phyloP scores from a whole-genome alignment of 495 filamentous ascomycete genomes.

The Aspergillus affinis region DNA sequence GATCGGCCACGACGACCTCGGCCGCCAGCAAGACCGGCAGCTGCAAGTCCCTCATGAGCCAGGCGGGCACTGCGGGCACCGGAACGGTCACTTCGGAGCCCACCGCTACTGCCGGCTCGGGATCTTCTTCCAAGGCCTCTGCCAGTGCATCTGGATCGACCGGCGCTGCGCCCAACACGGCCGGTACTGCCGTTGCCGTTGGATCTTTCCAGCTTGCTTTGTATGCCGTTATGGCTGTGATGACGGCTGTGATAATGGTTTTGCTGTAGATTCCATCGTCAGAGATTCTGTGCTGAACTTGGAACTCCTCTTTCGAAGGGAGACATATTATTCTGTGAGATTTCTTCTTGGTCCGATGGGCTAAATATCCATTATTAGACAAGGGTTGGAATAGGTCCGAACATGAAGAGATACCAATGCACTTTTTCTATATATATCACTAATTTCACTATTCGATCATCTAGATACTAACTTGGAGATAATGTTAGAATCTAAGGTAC shows the following conservation, averaged over 20 bases:
- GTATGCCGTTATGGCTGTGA: conserved; percentile 62
- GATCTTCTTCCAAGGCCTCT: conserved; percentile 28
- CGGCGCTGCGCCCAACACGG: conserved; percentile 30
- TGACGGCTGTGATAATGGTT: conserved; percentile 72
- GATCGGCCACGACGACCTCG: conserved; percentile 56
- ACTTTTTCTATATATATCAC: too few species aligned
- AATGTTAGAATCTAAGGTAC: too few species aligned
- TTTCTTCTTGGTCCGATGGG: too few species aligned
- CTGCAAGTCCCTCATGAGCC: conserved; percentile 54
- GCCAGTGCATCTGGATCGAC: conserved; percentile 38
- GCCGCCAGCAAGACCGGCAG: conserved; percentile 48
- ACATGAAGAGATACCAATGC: too few species aligned
- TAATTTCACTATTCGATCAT: too few species aligned
- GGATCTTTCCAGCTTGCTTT: conserved; percentile 63
- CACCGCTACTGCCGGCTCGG: conserved; percentile 40
- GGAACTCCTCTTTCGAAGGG: too few species aligned
- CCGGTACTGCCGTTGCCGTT: conserved; percentile 50
- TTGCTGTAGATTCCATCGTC: conserved; percentile 52
- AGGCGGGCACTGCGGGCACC: conserved; percentile 65
- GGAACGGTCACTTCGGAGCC: conserved; percentile 60
- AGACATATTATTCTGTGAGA: too few species aligned
- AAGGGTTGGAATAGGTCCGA: too few species aligned
- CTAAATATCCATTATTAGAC: too few species aligned
- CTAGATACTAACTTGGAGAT: too few species aligned
- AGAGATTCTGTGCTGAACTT: too few species aligned